Base-by-base conservation (phyloP, 768 basidiomycete species). In the Suillus bovinus region DNA sequence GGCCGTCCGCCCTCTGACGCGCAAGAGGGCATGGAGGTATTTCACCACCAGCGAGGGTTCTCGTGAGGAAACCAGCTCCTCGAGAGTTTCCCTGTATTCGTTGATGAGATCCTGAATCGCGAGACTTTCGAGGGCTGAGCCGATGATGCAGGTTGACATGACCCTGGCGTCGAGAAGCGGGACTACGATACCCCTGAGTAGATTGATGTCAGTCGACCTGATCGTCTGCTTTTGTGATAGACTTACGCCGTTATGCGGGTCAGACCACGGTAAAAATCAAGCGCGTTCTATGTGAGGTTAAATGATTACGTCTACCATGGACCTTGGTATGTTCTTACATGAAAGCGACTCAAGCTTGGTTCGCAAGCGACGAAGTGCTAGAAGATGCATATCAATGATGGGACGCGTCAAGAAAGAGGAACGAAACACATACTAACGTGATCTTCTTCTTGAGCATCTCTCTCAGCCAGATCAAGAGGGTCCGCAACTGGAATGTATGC, bases 291-390 rank as follows among this genome's bases (percentile, higher is more conserved):
- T 10, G 22, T 16, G 29, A 27, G 11, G 13, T 54, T 54, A 10
- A 31, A 31, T 17, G 11, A 54, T 52, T 4, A 31, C 27, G 5
- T 41, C 13, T 31, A 52, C 24, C 33, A 4, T 34, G 46, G 22
- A 34, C 27, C 27, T n/a, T 14, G 6, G 20, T 59, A 34, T 53
- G 46, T n/a, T 59, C 58, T 31, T 60, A 60, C 59, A 53, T 60
- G 33, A 27, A 31, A 60, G 29, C 14, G 17, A 38, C 46, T 27
- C 27, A 60, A 38, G 16, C 47, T 60, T 24, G 59, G 84, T 67
- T 86, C 85, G 72, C 84, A 86, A 0, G 84, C 85, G 34, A 86
- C 80, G 66, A 84, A 79, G 70, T 85, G 85, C 83, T 84, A 62
- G 27, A 46, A 17, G 54, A 39, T 39, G 42, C 31, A 47, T 63